Evolutionary conservation across 306 rosid genomes (phyloP).

Genomic region (barrel medic (Medicago truncatula)): DNA sequence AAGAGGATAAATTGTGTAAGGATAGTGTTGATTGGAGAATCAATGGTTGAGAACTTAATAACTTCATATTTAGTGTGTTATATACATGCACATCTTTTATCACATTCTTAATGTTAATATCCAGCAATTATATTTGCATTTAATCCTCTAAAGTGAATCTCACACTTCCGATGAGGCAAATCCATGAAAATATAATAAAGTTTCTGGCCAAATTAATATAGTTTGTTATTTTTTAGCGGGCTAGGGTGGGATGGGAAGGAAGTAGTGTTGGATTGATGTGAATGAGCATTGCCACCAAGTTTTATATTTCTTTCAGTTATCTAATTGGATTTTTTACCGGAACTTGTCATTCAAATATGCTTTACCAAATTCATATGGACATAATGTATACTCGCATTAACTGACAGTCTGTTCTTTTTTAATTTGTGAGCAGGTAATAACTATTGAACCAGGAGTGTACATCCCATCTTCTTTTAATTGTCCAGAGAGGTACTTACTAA

Average conservation of each 20-base stretch:
- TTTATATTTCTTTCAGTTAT: neutral
- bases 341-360: neutral
- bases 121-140: neutral
- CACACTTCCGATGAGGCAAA: neutral
- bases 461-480: conserved; percentile 70
- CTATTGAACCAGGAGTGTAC: conserved; percentile 94
- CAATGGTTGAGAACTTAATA: neutral
- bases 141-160: neutral
- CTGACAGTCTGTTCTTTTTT: conserved; percentile 24
- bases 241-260: too few species aligned
- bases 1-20: neutral
- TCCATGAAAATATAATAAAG: neutral
- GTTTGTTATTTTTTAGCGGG: too few species aligned
- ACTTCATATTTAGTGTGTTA: neutral
- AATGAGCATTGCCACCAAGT: neutral
- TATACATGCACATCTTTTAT: neutral
- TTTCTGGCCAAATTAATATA: too few species aligned
- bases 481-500: conserved; percentile 66
- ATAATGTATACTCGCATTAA: conserved; percentile 9
- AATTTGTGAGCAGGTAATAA: conserved; percentile 70
- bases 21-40: neutral
- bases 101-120: neutral
- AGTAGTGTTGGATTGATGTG: neutral
- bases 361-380: conserved; percentile 1
- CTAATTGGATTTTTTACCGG: conserved; percentile 7